A percentile compares a stretch with the other conserved stretches of the same genome.
Evolutionary conservation across 1,284 basidiomycete species (phyloP).

Genomic region (Ceratobasidium theobromae): DNA sequence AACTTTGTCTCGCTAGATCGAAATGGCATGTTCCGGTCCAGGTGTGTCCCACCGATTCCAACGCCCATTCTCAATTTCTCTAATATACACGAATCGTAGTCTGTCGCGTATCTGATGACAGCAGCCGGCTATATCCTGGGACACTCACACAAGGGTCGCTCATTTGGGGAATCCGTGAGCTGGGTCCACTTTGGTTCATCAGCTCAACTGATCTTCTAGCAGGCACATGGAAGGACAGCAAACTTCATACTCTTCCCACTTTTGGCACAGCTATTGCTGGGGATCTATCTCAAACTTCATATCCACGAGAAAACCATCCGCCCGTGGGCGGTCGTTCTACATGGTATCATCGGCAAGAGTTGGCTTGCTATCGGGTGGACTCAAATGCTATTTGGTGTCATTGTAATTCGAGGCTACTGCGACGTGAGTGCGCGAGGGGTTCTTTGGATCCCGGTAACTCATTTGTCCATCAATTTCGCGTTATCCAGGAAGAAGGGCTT

Average conservation of each 20-base stretch:
- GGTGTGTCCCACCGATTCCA: slow-evolving; percentile 46
- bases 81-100: slow-evolving; percentile 48
- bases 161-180: slow-evolving; percentile 62
- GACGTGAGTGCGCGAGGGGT: slow-evolving; percentile 33
- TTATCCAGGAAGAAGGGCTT: slow-evolving; percentile 55
- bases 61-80: slow-evolving; percentile 1
- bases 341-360: slow-evolving; percentile 79
- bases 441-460: slow-evolving; percentile 38
- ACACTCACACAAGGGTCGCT: slow-evolving; percentile 75
- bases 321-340: slow-evolving; percentile 69
- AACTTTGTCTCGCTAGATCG: slow-evolving; percentile 41
- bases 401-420: slow-evolving; percentile 38
- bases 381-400: slow-evolving; percentile 55
- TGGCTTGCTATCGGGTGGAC: slow-evolving; percentile 90
- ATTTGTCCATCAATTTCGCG: slow-evolving; percentile 17
- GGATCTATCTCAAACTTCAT: slow-evolving; percentile 92
- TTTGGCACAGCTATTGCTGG: slow-evolving; percentile 66
- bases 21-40: slow-evolving; percentile 87
- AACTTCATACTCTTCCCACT: slow-evolving; percentile 70
- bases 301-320: slow-evolving; percentile 78
- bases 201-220: slow-evolving; percentile 3
- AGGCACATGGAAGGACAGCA: slow-evolving; percentile 66
- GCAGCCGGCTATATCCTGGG: slow-evolving; percentile 73
- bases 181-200: background rate
- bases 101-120: slow-evolving; percentile 66